Conservation (phyloP, 228 moss, liverwort and hornwort genomes). For the Sphagnum fallax region DNA sequence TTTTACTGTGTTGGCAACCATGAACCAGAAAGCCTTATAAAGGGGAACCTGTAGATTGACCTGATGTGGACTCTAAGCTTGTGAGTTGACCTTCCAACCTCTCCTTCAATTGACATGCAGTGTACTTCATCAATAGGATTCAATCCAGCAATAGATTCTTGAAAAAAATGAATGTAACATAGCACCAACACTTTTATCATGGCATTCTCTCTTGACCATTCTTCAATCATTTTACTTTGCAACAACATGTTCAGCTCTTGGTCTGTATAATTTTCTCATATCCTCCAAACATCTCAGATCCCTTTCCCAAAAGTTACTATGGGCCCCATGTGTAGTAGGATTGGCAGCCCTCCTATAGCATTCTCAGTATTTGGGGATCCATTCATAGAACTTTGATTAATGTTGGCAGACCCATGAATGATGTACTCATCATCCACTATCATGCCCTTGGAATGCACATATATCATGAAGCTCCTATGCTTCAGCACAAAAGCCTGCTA, state of each 20-base stretch:
- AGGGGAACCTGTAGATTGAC: conserved; percentile 35
- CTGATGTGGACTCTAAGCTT: conserved; percentile 53
- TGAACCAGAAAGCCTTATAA: conserved; percentile 42
- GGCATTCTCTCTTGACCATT: too few relatives aligned
- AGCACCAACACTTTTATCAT: too few relatives aligned
- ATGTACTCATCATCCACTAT: conserved; percentile 95
- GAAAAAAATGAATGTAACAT: too few relatives aligned
- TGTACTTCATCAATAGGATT: too few relatives aligned
- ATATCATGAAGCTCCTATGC: conserved; percentile 88
- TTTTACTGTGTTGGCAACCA: conserved; percentile 85
- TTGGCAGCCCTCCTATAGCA: conserved; percentile 80
- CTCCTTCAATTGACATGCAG: too few relatives aligned
- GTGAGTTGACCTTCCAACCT: conserved; percentile 13
- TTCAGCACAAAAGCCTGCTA: conserved; percentile 63
- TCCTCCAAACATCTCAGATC: too few relatives aligned
- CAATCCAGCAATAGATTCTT: too few relatives aligned
- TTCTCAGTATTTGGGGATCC: too few relatives aligned
- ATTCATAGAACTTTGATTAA: conserved; percentile 45
- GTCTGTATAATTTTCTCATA: too few relatives aligned
- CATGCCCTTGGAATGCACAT: conserved; percentile 93
- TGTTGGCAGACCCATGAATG: conserved; percentile 69
- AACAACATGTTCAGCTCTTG: too few relatives aligned
- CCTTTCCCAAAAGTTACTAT: too few relatives aligned
- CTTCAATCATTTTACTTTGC: too few relatives aligned
- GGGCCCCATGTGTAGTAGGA: conserved; percentile 59